Evolutionary conservation across 257 asterid genomes (phyloP).

Genomic region (Plectranthus barbatus): DNA sequence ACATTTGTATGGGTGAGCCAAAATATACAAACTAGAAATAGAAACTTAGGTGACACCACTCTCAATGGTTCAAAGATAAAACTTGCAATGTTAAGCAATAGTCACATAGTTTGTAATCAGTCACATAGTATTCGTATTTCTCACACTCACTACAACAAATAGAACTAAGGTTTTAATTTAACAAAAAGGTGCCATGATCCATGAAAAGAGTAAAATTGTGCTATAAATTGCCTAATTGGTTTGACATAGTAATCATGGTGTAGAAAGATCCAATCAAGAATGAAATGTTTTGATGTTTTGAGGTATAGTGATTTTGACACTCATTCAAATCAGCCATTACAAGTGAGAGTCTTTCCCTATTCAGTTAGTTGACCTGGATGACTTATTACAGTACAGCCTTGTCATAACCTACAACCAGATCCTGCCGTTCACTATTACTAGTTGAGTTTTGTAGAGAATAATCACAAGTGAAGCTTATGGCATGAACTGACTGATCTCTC

Average conservation of each 20-base stretch:
- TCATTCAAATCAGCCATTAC: not conserved
- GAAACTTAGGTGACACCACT: not conserved
- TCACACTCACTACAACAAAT: not conserved
- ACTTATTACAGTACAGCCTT: not conserved
- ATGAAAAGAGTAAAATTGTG: not conserved
- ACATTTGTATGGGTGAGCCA: not conserved
- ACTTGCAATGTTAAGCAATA: constrained; percentile 8
- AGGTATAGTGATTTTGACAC: not conserved
- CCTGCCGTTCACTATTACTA: not conserved
- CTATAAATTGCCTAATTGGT: too few species aligned
- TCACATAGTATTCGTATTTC: too few species aligned
- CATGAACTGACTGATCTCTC: not conserved
- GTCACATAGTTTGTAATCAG: not conserved
- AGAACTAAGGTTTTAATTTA: not conserved
- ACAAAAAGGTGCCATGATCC: not conserved
- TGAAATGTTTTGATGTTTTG: not conserved
- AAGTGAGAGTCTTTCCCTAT: not conserved
- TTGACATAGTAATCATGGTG: not conserved
- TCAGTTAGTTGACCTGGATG: not conserved
- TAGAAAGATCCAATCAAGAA: not conserved
- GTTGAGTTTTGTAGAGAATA: not conserved
- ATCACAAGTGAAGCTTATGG: not conserved
- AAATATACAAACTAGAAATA: not conserved
- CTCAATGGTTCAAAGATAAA: not conserved
- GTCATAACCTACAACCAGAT: too few species aligned